These are phyloP conservation scores for Penicillium argentinense DNA, from an alignment of 495 filamentous ascomycete species.

Conservation along the genomic window DNA sequence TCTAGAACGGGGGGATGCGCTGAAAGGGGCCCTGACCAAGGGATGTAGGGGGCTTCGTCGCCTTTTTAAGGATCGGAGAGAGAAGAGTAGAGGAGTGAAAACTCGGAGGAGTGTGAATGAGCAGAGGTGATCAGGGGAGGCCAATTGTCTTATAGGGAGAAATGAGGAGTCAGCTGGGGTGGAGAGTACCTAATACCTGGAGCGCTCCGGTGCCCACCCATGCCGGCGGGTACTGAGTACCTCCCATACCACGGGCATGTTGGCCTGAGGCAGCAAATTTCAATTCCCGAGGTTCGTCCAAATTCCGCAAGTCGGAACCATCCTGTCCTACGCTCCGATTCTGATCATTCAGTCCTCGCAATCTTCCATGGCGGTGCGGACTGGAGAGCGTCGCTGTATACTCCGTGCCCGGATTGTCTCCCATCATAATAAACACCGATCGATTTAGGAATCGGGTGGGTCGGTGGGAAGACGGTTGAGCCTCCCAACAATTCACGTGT, in stretches of 20 bases:
- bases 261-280: no score
- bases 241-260: constrained; percentile 29
- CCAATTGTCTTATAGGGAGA: constrained; percentile 25
- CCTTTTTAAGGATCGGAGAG: constrained; percentile 28
- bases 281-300: no score
- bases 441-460: constrained; percentile 17
- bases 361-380: no score
- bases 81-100: constrained; percentile 6
- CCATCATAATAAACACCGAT: no score
- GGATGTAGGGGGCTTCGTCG: constrained; percentile 81
- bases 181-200: constrained; percentile 8
- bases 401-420: no score
- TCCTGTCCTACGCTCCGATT: neutral
- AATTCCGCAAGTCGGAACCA: no score
- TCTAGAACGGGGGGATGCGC: constrained; percentile 43
- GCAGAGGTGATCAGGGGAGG: constrained; percentile 4
- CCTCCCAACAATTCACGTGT: constrained; percentile 27
- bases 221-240: constrained; percentile 28
- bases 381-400: no score
- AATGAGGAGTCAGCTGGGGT: constrained; percentile 7
- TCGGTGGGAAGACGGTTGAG: constrained; percentile 29
- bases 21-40: constrained; percentile 88
- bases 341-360: no score
- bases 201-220: constrained; percentile 22
- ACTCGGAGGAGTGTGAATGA: constrained; percentile 12